Percentiles rank a stretch among this genome's conserved stretches.
Evolutionary conservation across 768 basidiomycete genomes (phyloP).

Genomic region (Tephrocybe sp.): DNA sequence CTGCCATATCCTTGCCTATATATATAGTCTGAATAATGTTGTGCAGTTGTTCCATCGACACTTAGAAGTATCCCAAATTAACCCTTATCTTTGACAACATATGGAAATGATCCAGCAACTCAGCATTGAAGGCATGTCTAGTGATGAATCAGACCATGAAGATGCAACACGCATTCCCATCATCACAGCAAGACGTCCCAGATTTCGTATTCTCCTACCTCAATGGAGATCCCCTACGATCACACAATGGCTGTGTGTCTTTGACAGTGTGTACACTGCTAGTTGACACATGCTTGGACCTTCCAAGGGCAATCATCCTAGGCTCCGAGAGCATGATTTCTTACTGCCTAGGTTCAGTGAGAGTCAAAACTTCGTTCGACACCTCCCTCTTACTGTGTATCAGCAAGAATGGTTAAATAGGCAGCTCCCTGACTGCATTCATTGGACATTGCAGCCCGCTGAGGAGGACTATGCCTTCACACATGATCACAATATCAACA

Average conservation of each 20-base stretch:
- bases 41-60: no score
- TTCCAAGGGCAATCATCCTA: conserved; percentile 13
- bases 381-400: conserved; percentile 19
- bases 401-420: conserved; percentile 11
- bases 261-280: conserved; percentile 19
- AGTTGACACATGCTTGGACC: not conserved
- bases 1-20: no score
- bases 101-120: conserved; percentile 18
- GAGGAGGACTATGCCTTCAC: conserved; percentile 14
- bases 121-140: conserved; percentile 25
- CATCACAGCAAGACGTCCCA: not conserved
- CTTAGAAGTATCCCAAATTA: not conserved
- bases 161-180: not conserved
- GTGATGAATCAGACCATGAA: conserved; percentile 22
- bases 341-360: not conserved
- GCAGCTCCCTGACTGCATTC: not conserved
- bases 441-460: conserved; percentile 5
- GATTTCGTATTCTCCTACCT: conserved; percentile 12
- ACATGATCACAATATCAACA: conserved; percentile 8
- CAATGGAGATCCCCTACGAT: conserved; percentile 17
- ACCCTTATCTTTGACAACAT: conserved; percentile 12
- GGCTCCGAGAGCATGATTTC: not conserved
- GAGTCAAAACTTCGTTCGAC: conserved; percentile 12
- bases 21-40: no score
- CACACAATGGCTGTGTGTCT: conserved; percentile 15